Evolutionary conservation across 768 basidiomycete genomes (phyloP), one percentile per base, ranked within the genome.

Genomic region (Lentinus tigrinus): DNA sequence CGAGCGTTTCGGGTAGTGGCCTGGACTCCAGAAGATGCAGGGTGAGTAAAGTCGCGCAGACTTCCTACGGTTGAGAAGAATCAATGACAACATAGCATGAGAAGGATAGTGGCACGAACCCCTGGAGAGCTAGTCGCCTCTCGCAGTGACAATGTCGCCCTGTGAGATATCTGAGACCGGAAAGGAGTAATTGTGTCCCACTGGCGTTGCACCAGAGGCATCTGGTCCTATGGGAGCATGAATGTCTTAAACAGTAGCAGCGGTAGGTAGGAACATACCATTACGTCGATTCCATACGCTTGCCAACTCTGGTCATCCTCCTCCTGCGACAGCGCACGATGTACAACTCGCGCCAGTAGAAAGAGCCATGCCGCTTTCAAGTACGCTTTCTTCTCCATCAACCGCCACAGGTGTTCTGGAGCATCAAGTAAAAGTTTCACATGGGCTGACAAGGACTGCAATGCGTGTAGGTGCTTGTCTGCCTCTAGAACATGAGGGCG

Each of bases 181-280:
- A 96, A 93, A 63, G 90, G 91, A 4, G 86, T 84, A 8, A 98
- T 84, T 1, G 84, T 80, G 56, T 96, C 95, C 95, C 95, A 98
- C 72, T 98, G 95, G 36, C 93, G 87, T 63, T 93, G 89, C 3
- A 93, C 84, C 4, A 98, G 76, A 26, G 95, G 93, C 63, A 95
- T 89, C 72, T 95, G 91, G 47, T 84, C 83, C 93, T 95, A 66
- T 16, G 8, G 24, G 23, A 8, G 53, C 57, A 38, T 62, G 44
- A 56, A 36, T 17, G n/a, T 42, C 34, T 55, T 11, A 14, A 10
- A 10, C 1, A 47, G 10, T 5, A 31, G 17, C 42, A 3, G 28
- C 14, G 28, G 44, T 21, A 31, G 36, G 28, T 10, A 27, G 27
- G 21, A 47, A 47, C 2, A 38, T 59, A 90, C 89, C 68, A 78